These are phyloP conservation scores for Botryotinia calthae DNA, from an alignment of 2,329 filamentous ascomycete genomes.

Conservation along the genomic window DNA sequence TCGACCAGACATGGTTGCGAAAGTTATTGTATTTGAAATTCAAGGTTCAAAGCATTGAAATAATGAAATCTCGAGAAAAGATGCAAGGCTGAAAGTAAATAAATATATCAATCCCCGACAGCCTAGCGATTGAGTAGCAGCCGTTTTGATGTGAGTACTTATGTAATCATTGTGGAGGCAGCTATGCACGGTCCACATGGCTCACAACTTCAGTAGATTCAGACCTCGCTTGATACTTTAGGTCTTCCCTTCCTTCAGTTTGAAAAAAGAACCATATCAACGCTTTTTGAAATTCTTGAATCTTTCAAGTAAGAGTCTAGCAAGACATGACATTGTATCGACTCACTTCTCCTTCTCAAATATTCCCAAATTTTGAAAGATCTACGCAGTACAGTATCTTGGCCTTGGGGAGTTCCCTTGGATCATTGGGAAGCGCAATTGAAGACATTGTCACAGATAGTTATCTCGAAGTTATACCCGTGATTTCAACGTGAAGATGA, in stretches of 20 bases:
- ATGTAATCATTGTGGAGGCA: neutral
- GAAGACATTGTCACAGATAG: neutral
- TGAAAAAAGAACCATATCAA: neutral
- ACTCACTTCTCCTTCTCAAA: neutral
- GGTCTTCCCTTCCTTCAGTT: neutral
- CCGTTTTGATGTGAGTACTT: neutral
- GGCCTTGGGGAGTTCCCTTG: neutral
- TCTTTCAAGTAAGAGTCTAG: neutral
- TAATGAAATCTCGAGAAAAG: neutral
- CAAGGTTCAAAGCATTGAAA: conserved; percentile 6
- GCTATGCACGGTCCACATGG: neutral
- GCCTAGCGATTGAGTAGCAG: neutral
- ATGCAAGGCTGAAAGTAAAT: conserved; percentile 14
- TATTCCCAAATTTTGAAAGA: neutral
- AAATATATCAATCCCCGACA: neutral
- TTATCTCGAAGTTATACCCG: neutral
- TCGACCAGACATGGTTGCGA: conserved; percentile 47
- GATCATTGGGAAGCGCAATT: neutral
- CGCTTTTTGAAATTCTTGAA: neutral
- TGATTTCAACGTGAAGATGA: neutral
- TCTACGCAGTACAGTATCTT: neutral
- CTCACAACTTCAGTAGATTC: neutral
- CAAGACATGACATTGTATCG: neutral
- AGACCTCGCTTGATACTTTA: neutral
- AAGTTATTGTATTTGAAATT: neutral